phyloP scores from a whole-genome alignment of 441 rosid genomes.

The Hypseocharis bilobata region DNA sequence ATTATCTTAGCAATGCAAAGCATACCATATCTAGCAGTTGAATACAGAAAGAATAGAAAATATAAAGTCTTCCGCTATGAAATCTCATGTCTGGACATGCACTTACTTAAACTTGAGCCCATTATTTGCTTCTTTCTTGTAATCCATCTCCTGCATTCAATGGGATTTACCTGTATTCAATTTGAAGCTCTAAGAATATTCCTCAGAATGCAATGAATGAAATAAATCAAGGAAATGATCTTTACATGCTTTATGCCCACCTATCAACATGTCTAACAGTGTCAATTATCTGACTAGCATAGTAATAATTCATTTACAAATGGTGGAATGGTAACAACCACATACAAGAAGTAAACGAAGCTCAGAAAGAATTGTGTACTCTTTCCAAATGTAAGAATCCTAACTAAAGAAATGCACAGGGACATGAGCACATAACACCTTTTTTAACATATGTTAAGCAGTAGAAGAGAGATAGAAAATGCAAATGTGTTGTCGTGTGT shows the following conservation, averaged over 20 bases:
- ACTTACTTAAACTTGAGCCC: constrained; percentile 80
- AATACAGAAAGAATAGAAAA: not conserved
- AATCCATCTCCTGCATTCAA: constrained; percentile 99
- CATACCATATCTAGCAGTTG: not conserved
- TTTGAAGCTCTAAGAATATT: constrained; percentile 80
- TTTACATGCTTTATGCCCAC: not conserved
- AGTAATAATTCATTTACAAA: not conserved
- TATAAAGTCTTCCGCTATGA: not conserved
- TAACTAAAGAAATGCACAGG: too few species aligned
- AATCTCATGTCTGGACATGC: not conserved
- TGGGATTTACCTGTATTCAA: constrained; percentile 97
- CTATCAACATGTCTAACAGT: not conserved
- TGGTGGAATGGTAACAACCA: not conserved
- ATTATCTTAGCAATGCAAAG: too few species aligned
- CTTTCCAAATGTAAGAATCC: too few species aligned
- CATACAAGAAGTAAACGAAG: too few species aligned
- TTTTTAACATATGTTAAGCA: too few species aligned
- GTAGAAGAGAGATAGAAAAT: too few species aligned
- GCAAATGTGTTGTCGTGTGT: too few species aligned
- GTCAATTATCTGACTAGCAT: not conserved
- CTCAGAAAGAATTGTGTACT: too few species aligned
- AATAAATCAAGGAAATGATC: constrained; percentile 6
- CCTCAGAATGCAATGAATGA: constrained; percentile 29
- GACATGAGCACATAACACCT: not conserved
- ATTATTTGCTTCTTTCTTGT: constrained; percentile 74